Evolutionary conservation across 2,329 filamentous ascomycete genomes (phyloP), one percentile per base, ranked within the genome.

Genomic region (Sclerotinia nivalis): DNA sequence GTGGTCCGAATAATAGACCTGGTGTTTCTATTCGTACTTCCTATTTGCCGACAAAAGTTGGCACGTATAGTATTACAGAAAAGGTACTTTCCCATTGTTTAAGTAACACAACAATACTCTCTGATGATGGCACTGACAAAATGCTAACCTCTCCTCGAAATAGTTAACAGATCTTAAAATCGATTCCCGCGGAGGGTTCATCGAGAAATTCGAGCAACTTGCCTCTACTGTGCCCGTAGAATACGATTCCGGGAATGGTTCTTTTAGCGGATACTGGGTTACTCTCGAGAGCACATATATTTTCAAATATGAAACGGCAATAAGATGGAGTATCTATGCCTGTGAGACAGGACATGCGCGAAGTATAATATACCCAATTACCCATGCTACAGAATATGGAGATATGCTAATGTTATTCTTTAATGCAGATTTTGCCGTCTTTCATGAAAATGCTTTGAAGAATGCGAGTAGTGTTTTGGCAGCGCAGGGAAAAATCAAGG

Each of bases 121-220:
- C 28, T 34, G 18, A 1, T 1, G 2, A 6, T 22, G 22, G 4
- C 4, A 18, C 10, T 20, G 2, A 34, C 9, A 0, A 18, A 31
- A 34, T 10, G 2, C 59, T 49, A 43, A 65, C n/a, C 20, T 34
- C 10, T 20, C n/a, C 12, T 20, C n/a, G 6, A 12, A 28, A 25
- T 37, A 67, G 54, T 37, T 59, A 8, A 67, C 54, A 9, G 54
- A 67, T 1, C 65, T 67, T 9, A 47, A 18, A n/a, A 67, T 67
- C 13, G 52, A 67, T 20, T 25, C 52, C 8, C 65, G 65, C 6
- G 37, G 37, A n/a, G 54, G 54, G 1, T 67, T 67, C 13, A 13
- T 67, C 15, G 54, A 67, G n/a, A 59, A 59, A 40, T 67, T 67
- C 28, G 54, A 67, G 9, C 65, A 67, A 49, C 65, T 49, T 18